Base-by-base conservation (phyloP, 345 rosid species). In the Excoecaria agallocha region DNA sequence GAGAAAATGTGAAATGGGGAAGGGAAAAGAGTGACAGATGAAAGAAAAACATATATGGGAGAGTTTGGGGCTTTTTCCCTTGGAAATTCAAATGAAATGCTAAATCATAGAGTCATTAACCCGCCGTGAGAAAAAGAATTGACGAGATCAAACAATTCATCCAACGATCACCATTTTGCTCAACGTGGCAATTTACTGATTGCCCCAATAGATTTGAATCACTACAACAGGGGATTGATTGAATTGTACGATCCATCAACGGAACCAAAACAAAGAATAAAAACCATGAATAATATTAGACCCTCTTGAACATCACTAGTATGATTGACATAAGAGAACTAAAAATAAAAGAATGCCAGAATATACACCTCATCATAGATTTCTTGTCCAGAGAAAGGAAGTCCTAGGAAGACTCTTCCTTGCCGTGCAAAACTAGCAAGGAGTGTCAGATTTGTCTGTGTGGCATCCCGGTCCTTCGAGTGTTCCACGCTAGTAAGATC, bases 351-450 rank as follows among this genome's bases (percentile, higher is more conserved):
- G 39, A 57, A 57, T 61, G 45, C 57, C 64, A 57, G 61, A 57
- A 24, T 43, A 3, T 74, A 67, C 79, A 96, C 99, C 90, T 96
- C 98, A 83, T 91, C 97, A 59, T 84, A 82, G 73, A 84, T 72
- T 78, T 96, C 98, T 76, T 81, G 99, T 70, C 93, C 95, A 78
- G 98, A 89, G 5, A 85, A 83, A n/a, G 97, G 88, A 79, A 96
- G 92, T 57, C 98, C 99, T 54, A 93, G 77, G 79, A 96, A 93
- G 55, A 89, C 83, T 87, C 98, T 89, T 66, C 95, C 99, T 91
- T 96, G 99, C 59, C 97, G 86, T 84, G 97, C 97, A 87, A 96
- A 96, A 86, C 97, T 88, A 75, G 92, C 89, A 73, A 96, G 96
- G 76, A 96, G 93, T 58, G 98, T 91, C 80, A 93, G 81, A 83